Evolutionary conservation across 140 eudicot species (phyloP), one percentile per base, ranked within the genome.

Genomic region (Senecio squalidus): DNA sequence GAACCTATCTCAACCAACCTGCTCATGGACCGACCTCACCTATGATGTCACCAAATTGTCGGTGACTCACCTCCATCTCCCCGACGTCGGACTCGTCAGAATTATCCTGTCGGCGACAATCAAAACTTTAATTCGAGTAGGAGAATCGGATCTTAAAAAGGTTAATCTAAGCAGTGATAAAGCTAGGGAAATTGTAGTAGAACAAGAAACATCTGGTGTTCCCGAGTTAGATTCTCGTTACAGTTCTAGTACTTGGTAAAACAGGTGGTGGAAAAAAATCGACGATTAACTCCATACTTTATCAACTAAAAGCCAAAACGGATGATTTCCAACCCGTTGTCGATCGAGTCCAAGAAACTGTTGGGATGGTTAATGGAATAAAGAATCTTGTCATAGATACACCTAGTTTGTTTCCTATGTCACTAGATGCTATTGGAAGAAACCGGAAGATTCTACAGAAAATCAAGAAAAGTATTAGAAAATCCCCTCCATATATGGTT

Each of bases 261-360:
- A 92, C 93, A 24, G 99, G 99, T 8, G 87, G 82, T 27, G 99
- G 99, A 57, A 92, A 92, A 67, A 92, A 96, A 64, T 86, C 95
- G 20, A 92, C 96, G 8, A 92, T 92, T 44, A 92, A 92, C 69
- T 87, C 99, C 28, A 76, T 92, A 56, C 84, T 92, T 54, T 75
- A 84, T 64, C 85, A 88, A 71, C 50, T 74, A 20, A 92, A 84
- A 80, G 86, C 82, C 62, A 39, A 9, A 2, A 92, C 99, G 3
- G 69, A 88, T 62, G 95, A 96, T 3, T 92, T 92, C 56, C 78
- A 55, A 49, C 93, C 99, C 31, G 74, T 83, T 41, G 88, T 96
- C 6, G 71, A 84, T 51, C 66, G 53, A 14, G 78, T 92, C 67
- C 85, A 80, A 65, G 95, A 92, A 57, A 53, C 84, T 69, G 62